Conservation (phyloP, 108 stramenopile species). For the Pseudonitzschia delicatissima region DNA sequence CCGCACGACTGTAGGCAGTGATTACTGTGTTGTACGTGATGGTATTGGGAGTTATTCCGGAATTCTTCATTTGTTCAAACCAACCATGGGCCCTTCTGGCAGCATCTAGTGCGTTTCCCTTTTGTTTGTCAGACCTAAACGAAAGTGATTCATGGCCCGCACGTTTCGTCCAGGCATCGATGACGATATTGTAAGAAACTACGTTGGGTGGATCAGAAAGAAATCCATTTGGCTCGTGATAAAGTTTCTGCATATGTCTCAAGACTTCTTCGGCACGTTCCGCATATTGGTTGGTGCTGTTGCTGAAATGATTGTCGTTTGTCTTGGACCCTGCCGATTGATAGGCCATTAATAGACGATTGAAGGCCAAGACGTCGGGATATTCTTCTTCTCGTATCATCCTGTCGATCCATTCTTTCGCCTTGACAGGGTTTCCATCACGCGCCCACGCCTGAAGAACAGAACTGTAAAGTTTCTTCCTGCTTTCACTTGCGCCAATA, state of each 20-base stretch:
- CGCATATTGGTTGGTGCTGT: conserved; percentile 2
- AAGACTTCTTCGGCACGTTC: conserved; percentile 27
- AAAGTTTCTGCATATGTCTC: conserved; percentile 19
- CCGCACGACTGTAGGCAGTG: conserved; percentile 34
- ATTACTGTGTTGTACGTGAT: conserved; percentile 74
- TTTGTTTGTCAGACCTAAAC: background rate
- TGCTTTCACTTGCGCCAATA: background rate
- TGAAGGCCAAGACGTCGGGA: conserved; percentile 26
- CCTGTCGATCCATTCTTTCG: conserved; percentile 23
- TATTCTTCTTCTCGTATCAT: conserved; percentile 9
- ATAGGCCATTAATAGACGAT: conserved; percentile 21
- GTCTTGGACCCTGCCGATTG: background rate
- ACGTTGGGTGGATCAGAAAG: conserved; percentile 41
- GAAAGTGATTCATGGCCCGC: conserved; percentile 33
- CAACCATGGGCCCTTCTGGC: conserved; percentile 56
- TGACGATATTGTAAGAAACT: conserved; percentile 66
- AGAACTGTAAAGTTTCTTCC: conserved; percentile 16
- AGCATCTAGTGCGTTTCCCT: conserved; percentile 20
- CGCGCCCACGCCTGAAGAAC: conserved; percentile 28
- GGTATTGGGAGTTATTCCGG: conserved; percentile 33
- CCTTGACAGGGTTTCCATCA: conserved; percentile 21
- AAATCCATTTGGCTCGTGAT: conserved; percentile 8
- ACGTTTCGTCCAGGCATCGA: conserved; percentile 50
- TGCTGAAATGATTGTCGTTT: background rate
- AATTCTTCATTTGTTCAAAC: conserved; percentile 41